Base-by-base conservation (phyloP, 805 yeast genomes). In the Schwanniomyces pseudopolymorphus region DNA sequence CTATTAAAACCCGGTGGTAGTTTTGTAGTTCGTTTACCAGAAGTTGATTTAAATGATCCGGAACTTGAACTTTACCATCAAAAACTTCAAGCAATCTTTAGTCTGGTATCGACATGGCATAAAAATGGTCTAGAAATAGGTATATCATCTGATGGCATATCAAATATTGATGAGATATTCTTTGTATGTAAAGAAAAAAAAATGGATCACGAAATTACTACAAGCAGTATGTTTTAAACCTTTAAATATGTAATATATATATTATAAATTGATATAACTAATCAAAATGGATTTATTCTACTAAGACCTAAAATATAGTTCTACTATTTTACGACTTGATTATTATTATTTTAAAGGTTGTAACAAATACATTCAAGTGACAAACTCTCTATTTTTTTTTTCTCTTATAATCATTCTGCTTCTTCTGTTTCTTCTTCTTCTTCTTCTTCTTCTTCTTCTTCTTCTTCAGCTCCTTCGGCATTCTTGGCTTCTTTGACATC, bases 1-100 rank as follows among this genome's bases (percentile, higher is more conserved):
- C 44, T 62, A 0, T 55, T 72, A 48, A 56, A 50, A 35, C 58
- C 63, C 11, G 54, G 54, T 1, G 77, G 77, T 1, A 60, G 54
- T 1, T 52, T 71, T 35, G 63, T 72, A 6, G 43, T 68, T 5
- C 52, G 75, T 39, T 45, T 72, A 21, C 45, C 63, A 8, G 37
- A 42, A 8, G 64, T 67, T 0, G 55, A 63, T 36, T 21, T 46
- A 4, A 46, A 50, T 2, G 73, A 72, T 46, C 55, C 62, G 1
- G 75, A 69, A 45, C 42, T 69, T 33, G 51, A 35, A 5, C 38
- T 69, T 3, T 55, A 70, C 10, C 50, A 55, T 11, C 39, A 47
- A 5, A 49, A 73, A 13, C 45, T 69, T 8, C 17, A 37, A 1
- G 50, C 43, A 43, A 67, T 65, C 13, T 72, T 72, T 46, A 43